Conservation (phyloP, 2,329 filamentous ascomycete species). For the Chalaropsis thielavioides region DNA sequence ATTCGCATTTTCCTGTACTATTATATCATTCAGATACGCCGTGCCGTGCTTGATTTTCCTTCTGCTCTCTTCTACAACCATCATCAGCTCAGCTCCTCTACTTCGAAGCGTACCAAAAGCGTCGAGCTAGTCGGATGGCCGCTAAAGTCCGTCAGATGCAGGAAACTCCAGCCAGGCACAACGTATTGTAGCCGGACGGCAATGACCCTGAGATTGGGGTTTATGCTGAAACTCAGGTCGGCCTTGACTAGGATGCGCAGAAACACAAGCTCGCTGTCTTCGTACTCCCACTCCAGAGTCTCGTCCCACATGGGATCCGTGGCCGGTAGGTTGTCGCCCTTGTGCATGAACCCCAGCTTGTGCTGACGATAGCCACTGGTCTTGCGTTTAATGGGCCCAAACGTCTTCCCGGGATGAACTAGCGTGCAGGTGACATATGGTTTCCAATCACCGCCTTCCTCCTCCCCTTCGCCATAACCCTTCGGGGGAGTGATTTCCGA, state of each 20-base stretch:
- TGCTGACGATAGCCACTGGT: slow-evolving; percentile 47
- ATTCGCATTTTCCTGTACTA: too few relatives aligned
- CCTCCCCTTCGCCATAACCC: slow-evolving; percentile 11
- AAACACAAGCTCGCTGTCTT: slow-evolving; percentile 52
- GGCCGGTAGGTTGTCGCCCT: slow-evolving; percentile 40
- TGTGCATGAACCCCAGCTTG: slow-evolving; percentile 41
- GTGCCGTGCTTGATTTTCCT: not conserved
- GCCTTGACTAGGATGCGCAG: slow-evolving; percentile 52
- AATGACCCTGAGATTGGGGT: slow-evolving; percentile 47
- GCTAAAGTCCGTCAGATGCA: slow-evolving; percentile 50
- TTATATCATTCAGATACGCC: too few relatives aligned
- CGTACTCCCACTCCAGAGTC: slow-evolving; percentile 51
- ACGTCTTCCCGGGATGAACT: slow-evolving; percentile 40
- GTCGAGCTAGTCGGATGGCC: slow-evolving; percentile 49
- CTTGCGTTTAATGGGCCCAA: slow-evolving; percentile 43
- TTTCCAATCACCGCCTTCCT: slow-evolving; percentile 28
- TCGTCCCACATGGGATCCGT: slow-evolving; percentile 54
- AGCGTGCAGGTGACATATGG: slow-evolving; percentile 51
- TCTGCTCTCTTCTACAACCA: not conserved
- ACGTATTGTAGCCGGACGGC: slow-evolving; percentile 46
- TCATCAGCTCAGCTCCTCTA: slow-evolving; percentile 28
- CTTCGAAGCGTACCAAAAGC: slow-evolving; percentile 45
- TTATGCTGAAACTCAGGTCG: slow-evolving; percentile 46
- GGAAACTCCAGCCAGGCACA: slow-evolving; percentile 44
- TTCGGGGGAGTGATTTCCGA: slow-evolving; percentile 39